These are phyloP conservation scores for Paracoccidioides lutzii DNA, from an alignment of 2,329 filamentous ascomycete species.

Conservation along the genomic window DNA sequence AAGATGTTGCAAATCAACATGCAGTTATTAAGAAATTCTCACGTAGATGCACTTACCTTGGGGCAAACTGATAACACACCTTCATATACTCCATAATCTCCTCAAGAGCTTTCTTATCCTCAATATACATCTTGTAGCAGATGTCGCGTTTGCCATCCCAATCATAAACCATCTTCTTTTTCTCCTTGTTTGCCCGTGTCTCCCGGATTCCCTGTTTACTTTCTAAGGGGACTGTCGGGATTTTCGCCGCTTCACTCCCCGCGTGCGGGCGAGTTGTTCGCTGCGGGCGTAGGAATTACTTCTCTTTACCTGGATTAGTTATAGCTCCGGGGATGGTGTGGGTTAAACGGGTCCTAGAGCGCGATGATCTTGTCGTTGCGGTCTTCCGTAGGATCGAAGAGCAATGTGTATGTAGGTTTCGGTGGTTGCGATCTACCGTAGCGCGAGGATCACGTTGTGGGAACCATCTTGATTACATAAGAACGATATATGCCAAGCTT, in stretches of 20 bases:
- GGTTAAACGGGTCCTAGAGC: neutral
- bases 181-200: neutral
- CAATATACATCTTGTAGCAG: constrained; percentile 61
- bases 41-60: constrained; percentile 43
- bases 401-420: neutral
- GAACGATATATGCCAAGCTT: neutral
- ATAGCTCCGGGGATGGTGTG: neutral
- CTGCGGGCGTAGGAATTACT: neutral
- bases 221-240: neutral
- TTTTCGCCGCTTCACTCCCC: neutral
- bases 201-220: neutral
- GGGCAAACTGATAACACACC: constrained; percentile 51
- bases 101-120: constrained; percentile 58
- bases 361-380: constrained; percentile 1
- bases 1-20: neutral
- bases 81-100: constrained; percentile 64
- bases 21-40: neutral
- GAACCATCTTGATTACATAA: neutral
- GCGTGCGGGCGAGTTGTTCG: neutral
- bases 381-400: neutral
- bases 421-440: constrained; percentile 9
- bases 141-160: constrained; percentile 55
- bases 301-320: neutral
- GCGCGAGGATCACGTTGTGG: too few relatives aligned
- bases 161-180: constrained; percentile 41